A percentile compares a stretch with the other conserved stretches of the same genome.
Conservation (phyloP, 106 monocot genomes). For the Acanthochlamys bracteata region DNA sequence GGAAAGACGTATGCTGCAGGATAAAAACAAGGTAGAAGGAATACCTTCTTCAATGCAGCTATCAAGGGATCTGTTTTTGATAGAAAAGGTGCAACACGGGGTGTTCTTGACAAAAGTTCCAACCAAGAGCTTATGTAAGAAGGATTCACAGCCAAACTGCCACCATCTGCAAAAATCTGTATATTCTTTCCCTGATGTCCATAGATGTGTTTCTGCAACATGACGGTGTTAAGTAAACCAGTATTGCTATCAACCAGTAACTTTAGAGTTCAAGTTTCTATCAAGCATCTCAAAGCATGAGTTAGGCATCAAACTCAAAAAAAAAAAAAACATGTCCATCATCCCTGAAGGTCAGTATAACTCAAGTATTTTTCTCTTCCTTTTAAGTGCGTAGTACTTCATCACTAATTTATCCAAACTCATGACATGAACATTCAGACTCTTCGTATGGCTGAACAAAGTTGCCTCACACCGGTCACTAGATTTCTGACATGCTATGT, state of each 20-base stretch:
- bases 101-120: slow-evolving; percentile 79
- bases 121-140: slow-evolving; percentile 73
- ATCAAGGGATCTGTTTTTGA: slow-evolving; percentile 76
- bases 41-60: slow-evolving; percentile 72
- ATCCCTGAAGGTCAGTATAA: background rate
- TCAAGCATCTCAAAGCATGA: background rate
- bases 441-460: too few relatives aligned
- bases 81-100: slow-evolving; percentile 95
- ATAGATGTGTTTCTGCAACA: slow-evolving; percentile 90
- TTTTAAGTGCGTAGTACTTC: too few relatives aligned
- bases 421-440: background rate
- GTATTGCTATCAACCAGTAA: background rate
- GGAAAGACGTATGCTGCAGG: too few relatives aligned
- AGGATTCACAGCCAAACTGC: slow-evolving; percentile 78
- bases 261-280: background rate
- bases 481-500: too few relatives aligned
- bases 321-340: background rate
- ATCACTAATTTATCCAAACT: too few relatives aligned
- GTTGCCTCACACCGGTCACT: too few relatives aligned
- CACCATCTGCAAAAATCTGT: slow-evolving; percentile 75
- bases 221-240: background rate
- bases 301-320: background rate
- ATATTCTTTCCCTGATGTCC: slow-evolving; percentile 69
- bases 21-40: background rate
- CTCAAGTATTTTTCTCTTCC: background rate